These are phyloP conservation scores for Eimeria sp. DNA, from an alignment of 169 alveolate species.

Conservation along the genomic window DNA sequence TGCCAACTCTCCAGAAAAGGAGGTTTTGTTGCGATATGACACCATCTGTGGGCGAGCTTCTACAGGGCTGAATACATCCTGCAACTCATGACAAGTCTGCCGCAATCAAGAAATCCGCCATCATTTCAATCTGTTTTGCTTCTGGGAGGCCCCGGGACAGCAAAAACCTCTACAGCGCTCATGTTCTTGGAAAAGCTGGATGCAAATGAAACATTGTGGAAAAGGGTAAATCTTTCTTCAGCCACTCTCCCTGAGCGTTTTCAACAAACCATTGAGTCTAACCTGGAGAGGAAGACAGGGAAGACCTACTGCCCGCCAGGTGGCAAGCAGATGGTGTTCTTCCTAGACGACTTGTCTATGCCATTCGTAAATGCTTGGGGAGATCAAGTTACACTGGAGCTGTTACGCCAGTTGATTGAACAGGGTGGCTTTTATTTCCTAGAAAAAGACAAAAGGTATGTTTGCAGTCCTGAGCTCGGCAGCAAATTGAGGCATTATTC, in stretches of 20 bases:
- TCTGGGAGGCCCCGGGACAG: slow-evolving; percentile 98
- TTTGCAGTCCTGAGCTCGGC: not conserved
- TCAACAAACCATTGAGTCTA: slow-evolving; percentile 96
- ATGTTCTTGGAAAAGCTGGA: slow-evolving; percentile 89
- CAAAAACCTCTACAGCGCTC: slow-evolving; percentile 97
- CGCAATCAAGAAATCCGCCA: slow-evolving; percentile 86
- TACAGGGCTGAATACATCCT: slow-evolving; percentile 95
- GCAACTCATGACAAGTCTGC: slow-evolving; percentile 89
- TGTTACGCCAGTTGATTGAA: slow-evolving; percentile 96
- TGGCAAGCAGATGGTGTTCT: slow-evolving; percentile 95
- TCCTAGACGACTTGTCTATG: slow-evolving; percentile 98
- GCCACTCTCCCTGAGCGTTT: slow-evolving; percentile 97
- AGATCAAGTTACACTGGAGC: slow-evolving; percentile 97
- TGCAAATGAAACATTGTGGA: slow-evolving; percentile 92
- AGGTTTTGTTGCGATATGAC: not conserved
- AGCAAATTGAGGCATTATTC: not conserved
- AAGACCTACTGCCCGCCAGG: slow-evolving; percentile 96
- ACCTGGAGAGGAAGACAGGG: slow-evolving; percentile 96
- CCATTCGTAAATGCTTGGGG: slow-evolving; percentile 98
- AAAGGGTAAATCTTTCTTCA: slow-evolving; percentile 96
- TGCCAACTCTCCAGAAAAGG: not conserved
- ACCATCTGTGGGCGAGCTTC: not conserved
- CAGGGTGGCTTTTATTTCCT: slow-evolving; percentile 97
- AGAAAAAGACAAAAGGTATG: slow-evolving; percentile 94
- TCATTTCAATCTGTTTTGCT: slow-evolving; percentile 91